Conservation (phyloP, 164 flowering plant genomes). For the Brasenia schreberi region DNA sequence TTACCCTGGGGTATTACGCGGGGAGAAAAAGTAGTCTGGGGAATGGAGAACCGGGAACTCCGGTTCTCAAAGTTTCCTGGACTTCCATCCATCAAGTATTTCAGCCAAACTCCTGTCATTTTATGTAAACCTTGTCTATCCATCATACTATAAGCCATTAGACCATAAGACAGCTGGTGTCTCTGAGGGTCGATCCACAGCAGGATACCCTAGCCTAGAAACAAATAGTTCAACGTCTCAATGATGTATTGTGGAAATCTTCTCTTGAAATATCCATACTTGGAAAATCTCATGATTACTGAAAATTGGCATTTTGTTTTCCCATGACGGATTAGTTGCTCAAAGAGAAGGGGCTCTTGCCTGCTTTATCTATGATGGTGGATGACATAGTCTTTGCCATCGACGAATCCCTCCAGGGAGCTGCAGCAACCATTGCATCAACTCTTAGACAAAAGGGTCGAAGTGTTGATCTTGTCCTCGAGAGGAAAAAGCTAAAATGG, state of each 20-base stretch:
- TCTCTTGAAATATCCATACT: not conserved
- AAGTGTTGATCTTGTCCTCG: slow-evolving; percentile 78
- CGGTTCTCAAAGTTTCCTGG: too few relatives aligned
- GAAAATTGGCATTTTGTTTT: not conserved
- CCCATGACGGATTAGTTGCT: slow-evolving; percentile 37
- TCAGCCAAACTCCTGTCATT: too few relatives aligned
- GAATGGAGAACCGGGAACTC: too few relatives aligned
- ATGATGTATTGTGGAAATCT: not conserved
- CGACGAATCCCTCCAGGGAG: slow-evolving; percentile 66
- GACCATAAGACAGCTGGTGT: too few relatives aligned
- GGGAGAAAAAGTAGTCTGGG: too few relatives aligned
- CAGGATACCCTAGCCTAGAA: too few relatives aligned
- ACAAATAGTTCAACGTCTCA: too few relatives aligned
- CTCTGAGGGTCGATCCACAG: too few relatives aligned
- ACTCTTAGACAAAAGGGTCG: slow-evolving; percentile 68
- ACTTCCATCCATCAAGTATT: too few relatives aligned
- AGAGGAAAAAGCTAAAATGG: slow-evolving; percentile 88
- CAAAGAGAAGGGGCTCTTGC: slow-evolving; percentile 70
- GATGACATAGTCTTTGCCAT: slow-evolving; percentile 78
- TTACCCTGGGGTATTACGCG: not conserved
- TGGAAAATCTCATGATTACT: too few relatives aligned
- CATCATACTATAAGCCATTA: too few relatives aligned
- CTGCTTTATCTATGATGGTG: slow-evolving; percentile 49
- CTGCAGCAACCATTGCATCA: slow-evolving; percentile 62
- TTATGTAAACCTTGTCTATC: too few relatives aligned